Evolutionary conservation across 73 alveolate genomes (phyloP).

Genomic region (Paramecium tetraurelia): DNA sequence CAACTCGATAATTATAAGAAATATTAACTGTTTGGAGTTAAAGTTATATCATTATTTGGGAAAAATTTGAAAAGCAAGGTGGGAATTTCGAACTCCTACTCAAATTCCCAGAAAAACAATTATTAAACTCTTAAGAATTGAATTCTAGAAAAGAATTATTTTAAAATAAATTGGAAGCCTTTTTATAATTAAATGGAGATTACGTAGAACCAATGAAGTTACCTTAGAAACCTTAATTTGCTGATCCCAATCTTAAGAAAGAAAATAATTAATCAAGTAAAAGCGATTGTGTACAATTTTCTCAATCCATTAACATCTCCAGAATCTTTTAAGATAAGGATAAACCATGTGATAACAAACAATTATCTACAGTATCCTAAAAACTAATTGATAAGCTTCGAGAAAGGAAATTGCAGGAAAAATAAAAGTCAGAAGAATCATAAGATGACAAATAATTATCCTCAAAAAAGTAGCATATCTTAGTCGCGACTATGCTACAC

Average conservation of each 20-base stretch:
- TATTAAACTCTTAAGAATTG: background rate
- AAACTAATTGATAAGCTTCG: background rate
- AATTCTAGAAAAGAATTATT: background rate
- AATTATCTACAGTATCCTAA: background rate
- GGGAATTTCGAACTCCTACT: background rate
- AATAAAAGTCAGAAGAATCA: background rate
- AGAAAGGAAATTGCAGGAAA: background rate
- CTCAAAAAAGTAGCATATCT: background rate
- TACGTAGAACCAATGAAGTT: background rate
- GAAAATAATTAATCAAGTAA: background rate
- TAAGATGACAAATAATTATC: background rate
- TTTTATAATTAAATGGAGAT: background rate
- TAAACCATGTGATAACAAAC: background rate
- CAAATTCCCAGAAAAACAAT: background rate
- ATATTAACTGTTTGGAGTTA: background rate
- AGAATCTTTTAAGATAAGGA: background rate
- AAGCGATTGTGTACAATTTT: background rate
- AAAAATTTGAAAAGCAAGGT: background rate
- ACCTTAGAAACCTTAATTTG: background rate
- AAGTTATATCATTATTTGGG: background rate
- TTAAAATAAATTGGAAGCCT: background rate
- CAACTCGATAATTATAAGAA: background rate
- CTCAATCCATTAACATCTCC: background rate
- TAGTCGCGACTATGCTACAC: background rate
- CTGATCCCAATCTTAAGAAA: background rate